Base-by-base conservation (phyloP, 2,329 filamentous ascomycete species). In the Fusarium tuaranense region DNA sequence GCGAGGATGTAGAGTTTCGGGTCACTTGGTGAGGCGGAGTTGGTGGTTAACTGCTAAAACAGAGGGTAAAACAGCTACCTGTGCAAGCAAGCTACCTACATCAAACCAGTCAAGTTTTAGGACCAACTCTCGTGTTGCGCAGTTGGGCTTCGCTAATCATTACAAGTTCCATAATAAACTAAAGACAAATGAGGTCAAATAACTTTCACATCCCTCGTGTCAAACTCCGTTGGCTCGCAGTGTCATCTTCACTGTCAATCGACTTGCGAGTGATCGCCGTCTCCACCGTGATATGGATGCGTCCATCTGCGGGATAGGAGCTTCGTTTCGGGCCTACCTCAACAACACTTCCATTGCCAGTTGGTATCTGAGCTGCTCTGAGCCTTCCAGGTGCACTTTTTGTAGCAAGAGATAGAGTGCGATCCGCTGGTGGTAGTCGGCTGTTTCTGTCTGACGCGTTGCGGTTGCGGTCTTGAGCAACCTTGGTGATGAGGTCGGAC, bases 1-100 rank as follows among this genome's bases (percentile, higher is more conserved):
- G 48, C 16, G 27, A 61, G 46, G 32, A 55, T 20, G 62, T 70
- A 12, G 32, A 73, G 53, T 63, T 73, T 57, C 71, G 57, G 25
- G 48, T 71, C 60, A 32, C 71, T 51, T 41, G 51, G 58, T 65
- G 41, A 65, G 36, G 20, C n/a, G 14, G 25, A 38, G 10, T 30
- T 20, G 2, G 51, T 34, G n/a, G 30, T 22, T 9, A 34, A 55
- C 51, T 32, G n/a, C n/a, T 2, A 55, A 55, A n/a, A 34, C 1
- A 34, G 13, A 13, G 18, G 16, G 27, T 14, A 14, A 55, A 20
- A 9, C 27, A n/a, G 34, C 7, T 55, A 55, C 20, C 8, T 34
- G 30, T 14, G n/a, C 51, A 20, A 55, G 51, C 13, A 7, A 30
- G 25, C 48, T n/a, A 44, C 39, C 39, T 44, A 53, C n/a, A 53